Percentiles rank a stretch among this genome's conserved stretches.
phyloP scores from a whole-genome alignment of 306 rosid species.

The Fagus sylvatica region DNA sequence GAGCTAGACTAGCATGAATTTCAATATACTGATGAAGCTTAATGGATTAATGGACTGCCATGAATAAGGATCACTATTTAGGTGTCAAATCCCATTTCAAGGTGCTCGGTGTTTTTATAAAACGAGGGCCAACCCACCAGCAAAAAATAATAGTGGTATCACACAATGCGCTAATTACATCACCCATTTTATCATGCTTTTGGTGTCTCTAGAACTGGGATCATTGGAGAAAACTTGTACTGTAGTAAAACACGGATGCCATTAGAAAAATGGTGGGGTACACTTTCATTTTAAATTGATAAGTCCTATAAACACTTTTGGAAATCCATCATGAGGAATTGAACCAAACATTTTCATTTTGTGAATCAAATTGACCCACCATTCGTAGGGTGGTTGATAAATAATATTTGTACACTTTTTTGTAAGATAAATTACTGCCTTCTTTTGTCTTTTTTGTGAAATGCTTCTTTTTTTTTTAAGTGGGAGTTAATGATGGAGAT shows the following conservation, averaged over 20 bases:
- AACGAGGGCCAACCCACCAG: constrained; percentile 9
- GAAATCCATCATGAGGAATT: not conserved
- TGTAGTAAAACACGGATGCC: not conserved
- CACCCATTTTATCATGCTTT: not conserved
- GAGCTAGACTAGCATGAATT: not conserved
- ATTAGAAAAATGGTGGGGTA: constrained; percentile 1
- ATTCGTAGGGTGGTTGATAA: not conserved
- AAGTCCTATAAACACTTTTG: not conserved
- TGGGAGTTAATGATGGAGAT: too few relatives aligned
- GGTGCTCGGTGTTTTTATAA: not conserved
- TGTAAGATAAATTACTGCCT: too few relatives aligned
- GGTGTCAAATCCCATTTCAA: not conserved
- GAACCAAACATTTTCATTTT: not conserved
- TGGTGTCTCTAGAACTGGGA: not conserved
- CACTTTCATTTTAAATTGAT: not conserved
- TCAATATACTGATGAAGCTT: not conserved
- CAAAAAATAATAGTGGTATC: not conserved
- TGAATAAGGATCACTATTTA: not conserved
- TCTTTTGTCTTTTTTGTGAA: too few relatives aligned
- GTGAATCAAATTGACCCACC: not conserved
- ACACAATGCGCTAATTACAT: not conserved
- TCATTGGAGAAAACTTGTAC: not conserved
- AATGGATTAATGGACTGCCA: not conserved
- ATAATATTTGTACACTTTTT: too few relatives aligned
- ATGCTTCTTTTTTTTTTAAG: too few relatives aligned